Base-by-base conservation (phyloP, 306 rosid genomes). In the Rosa persica region DNA sequence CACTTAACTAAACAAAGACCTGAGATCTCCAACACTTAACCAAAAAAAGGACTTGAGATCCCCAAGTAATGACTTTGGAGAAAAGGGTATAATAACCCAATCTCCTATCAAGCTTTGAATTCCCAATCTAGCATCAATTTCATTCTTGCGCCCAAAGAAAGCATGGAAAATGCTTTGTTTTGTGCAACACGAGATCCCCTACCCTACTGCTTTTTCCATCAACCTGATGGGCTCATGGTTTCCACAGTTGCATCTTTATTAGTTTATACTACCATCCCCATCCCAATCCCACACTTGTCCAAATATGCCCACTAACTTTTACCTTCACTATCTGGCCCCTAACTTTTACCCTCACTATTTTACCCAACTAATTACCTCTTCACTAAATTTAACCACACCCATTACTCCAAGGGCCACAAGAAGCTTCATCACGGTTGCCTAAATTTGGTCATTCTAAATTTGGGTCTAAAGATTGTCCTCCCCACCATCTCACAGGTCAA, bases 401-500 rank as follows among this genome's bases (percentile, higher is more conserved):
- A 52, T 10, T 6, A 12, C 15, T n/a, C 61, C 8, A 70, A 25
- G 40, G 40, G 38, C 55, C 75, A 47, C 11, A 27, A 46, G 55
- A 34, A 46, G 38, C 38, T 11, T 17, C 68, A 57, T n/a, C 3
- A 22, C n/a, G n/a, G 30, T n/a, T 57, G 9, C 27, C 71, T 12
- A 38, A 65, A 38, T 66, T 67, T 36, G 44, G 47, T 66, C 27
- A 65, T 36, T 61, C 44, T 61, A 61, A 75, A 60, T 8, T 30
- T 61, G 51, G 70, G 40, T 12, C 40, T 20, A 22, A 73, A 54
- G 6, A n/a, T n/a, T n/a, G n/a, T n/a, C n/a, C n/a, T n/a, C n/a
- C n/a, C n/a, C n/a, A n/a, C 76, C 43, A 17, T 43, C 73, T 83
- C 76, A 16, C 72, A 78, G 91, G 91, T 87, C 94, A 90, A 90